Base-by-base conservation (phyloP, 1,284 basidiomycete species). In the Apiotrichum veenhuisii region DNA sequence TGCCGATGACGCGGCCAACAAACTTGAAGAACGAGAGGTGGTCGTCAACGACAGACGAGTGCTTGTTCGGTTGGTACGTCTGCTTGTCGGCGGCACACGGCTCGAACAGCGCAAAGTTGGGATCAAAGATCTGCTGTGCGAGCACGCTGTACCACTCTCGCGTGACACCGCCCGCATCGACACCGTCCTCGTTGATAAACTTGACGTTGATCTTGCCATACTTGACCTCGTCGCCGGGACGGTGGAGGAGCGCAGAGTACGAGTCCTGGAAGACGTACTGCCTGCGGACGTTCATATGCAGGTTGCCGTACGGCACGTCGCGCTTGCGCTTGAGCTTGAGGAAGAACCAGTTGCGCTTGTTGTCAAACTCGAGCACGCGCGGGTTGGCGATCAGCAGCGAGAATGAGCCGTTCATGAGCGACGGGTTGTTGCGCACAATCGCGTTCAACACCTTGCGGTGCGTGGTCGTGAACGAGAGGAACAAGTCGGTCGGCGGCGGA, bases 141-240 rank as follows among this genome's bases (percentile, higher is more conserved):
- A 99, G 84, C 54, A 97, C 95, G 67, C 93, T 90, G 85, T 95
- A 97, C 95, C 95, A 98, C 79, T 98, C 95, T 63, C 95, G 84
- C 3, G 96, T 97, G 42, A 98, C 91, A 69, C 96, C 96, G 26
- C 96, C 96, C 0, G 96, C 96, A 74, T 98, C 96, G 47, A 98
- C 91, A 63, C 96, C 96, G 69, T 98, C 96, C 71, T 99, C 96
- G 62, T 93, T 88, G 71, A 92, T 91, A 80, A 98, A 99, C 58
- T 93, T 87, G 63, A 98, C 88, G 71, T 88, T 97, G 59, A 99
- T 85, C 76, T 98, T 98, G 64, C 95, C 95, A 69, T 92, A 89
- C 78, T 98, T 98, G 80, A 98, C 90, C 76, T 98, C 93, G 34
- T 98, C 93, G 22, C 93, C 95, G 0, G 85, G 86, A 72, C 91